phyloP scores from a whole-genome alignment of 2,329 filamentous ascomycete genomes.

The Penicillium sp. region DNA sequence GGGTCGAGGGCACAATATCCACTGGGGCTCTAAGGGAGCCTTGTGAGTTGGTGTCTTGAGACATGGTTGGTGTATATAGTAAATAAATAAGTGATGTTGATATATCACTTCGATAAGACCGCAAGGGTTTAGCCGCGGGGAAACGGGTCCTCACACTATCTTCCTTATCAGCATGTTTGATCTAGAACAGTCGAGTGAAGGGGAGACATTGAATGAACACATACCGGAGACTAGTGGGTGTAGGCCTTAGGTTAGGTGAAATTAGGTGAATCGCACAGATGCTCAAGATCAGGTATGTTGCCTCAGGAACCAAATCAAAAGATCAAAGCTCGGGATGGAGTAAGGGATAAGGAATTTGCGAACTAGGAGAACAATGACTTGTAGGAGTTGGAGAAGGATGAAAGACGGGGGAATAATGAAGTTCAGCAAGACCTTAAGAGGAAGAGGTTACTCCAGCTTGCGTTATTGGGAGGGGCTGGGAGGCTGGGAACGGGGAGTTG shows the following conservation, averaged over 20 bases:
- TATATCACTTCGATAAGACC: constrained; percentile 4
- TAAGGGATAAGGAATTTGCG: not conserved
- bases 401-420: constrained; percentile 13
- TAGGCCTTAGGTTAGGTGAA: not conserved
- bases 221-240: constrained; percentile 24
- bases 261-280: constrained; percentile 6
- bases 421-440: constrained; percentile 20
- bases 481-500: constrained; percentile 26
- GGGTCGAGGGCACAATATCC: constrained; percentile 40
- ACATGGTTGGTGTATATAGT: constrained; percentile 28
- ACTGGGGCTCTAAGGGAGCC: constrained; percentile 37
- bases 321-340: not conserved
- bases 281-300: constrained; percentile 5
- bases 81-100: not conserved
- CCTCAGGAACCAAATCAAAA: constrained; percentile 4
- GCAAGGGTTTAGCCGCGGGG: constrained; percentile 18
- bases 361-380: constrained; percentile 5
- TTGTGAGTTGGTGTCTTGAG: constrained; percentile 33
- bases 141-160: constrained; percentile 23
- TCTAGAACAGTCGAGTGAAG: constrained; percentile 8
- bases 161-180: constrained; percentile 8
- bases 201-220: constrained; percentile 15
- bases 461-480: constrained; percentile 21
- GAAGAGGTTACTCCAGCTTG: constrained; percentile 17
- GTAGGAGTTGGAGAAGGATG: constrained; percentile 3